Conservation (phyloP, 441 rosid genomes). For the Euphorbia celastroides region DNA sequence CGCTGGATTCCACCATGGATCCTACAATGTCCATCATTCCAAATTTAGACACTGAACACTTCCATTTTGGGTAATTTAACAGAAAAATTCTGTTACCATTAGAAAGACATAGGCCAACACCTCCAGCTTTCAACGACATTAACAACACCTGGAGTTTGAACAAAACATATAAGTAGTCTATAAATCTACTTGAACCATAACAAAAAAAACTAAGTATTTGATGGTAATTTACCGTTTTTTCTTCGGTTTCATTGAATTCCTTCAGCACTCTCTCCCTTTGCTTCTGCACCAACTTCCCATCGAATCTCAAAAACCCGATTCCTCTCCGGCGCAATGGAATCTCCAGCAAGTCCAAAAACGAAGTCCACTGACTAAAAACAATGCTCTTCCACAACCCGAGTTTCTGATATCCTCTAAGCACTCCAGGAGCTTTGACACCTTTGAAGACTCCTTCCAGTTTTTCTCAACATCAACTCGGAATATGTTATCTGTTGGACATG, state of each 20-base stretch:
- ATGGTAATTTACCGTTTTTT: slow-evolving; percentile 41
- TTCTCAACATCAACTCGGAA: slow-evolving; percentile 51
- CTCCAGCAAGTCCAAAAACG: slow-evolving; percentile 58
- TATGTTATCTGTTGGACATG: slow-evolving; percentile 52
- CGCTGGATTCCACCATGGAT: slow-evolving; percentile 86
- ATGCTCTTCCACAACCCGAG: slow-evolving; percentile 53
- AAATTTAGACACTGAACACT: not conserved
- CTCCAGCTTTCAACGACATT: slow-evolving; percentile 71
- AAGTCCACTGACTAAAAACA: slow-evolving; percentile 76
- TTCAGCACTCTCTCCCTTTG: slow-evolving; percentile 53
- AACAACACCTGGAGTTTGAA: slow-evolving; percentile 38
- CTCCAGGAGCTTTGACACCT: slow-evolving; percentile 46
- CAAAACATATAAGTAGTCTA: not conserved
- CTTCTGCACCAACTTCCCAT: slow-evolving; percentile 51
- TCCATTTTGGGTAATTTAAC: not conserved
- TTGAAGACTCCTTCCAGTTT: slow-evolving; percentile 68
- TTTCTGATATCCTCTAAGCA: slow-evolving; percentile 36
- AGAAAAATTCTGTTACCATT: slow-evolving; percentile 35
- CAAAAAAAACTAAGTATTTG: not conserved
- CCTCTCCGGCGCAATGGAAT: slow-evolving; percentile 45
- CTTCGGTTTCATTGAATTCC: slow-evolving; percentile 53
- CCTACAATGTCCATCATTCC: slow-evolving; percentile 25
- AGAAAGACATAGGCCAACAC: slow-evolving; percentile 64
- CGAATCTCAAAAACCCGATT: slow-evolving; percentile 48
- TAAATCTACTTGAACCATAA: not conserved